These are phyloP conservation scores for Grosmannia clavigera DNA, from an alignment of 2,329 filamentous ascomycete species.

Conservation along the genomic window DNA sequence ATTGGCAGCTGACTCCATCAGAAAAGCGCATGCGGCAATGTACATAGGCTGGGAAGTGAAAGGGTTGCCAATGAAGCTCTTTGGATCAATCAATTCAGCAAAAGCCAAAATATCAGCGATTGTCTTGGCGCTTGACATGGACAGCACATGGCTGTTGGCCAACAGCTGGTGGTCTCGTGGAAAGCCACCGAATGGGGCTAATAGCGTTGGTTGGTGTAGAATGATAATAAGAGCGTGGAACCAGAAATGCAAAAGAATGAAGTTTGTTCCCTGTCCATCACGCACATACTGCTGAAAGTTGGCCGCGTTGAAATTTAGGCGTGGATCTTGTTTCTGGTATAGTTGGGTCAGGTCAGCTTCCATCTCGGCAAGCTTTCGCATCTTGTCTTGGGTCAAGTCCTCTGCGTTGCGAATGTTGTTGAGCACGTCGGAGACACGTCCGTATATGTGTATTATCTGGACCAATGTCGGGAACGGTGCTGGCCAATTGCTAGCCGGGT, in stretches of 20 bases:
- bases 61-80: conserved; percentile 76
- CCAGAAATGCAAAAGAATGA: conserved; percentile 79
- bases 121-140: conserved; percentile 83
- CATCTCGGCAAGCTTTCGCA: conserved; percentile 61
- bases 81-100: conserved; percentile 72
- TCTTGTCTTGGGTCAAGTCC: conserved; percentile 63
- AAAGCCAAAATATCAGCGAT: conserved; percentile 83
- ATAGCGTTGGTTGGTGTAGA: conserved; percentile 68
- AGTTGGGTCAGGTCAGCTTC: conserved; percentile 63
- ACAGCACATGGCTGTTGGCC: conserved; percentile 66
- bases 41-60: conserved; percentile 89
- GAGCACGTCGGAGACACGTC: conserved; percentile 69
- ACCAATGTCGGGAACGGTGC: conserved; percentile 70
- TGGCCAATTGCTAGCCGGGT: conserved; percentile 55
- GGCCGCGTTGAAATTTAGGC: conserved; percentile 69
- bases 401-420: conserved; percentile 66
- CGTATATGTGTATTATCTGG: conserved; percentile 76
- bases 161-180: conserved; percentile 56
- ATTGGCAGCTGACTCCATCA: conserved; percentile 67
- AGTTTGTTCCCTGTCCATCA: conserved; percentile 71
- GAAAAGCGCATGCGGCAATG: conserved; percentile 77
- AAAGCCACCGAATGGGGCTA: conserved; percentile 58
- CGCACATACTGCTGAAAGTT: conserved; percentile 82
- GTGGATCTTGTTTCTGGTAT: conserved; percentile 61
- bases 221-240: conserved; percentile 79